Evolutionary conservation across 495 filamentous ascomycete species (phyloP), one percentile per base, ranked within the genome.

Genomic region (Aspergillus panamensis): DNA sequence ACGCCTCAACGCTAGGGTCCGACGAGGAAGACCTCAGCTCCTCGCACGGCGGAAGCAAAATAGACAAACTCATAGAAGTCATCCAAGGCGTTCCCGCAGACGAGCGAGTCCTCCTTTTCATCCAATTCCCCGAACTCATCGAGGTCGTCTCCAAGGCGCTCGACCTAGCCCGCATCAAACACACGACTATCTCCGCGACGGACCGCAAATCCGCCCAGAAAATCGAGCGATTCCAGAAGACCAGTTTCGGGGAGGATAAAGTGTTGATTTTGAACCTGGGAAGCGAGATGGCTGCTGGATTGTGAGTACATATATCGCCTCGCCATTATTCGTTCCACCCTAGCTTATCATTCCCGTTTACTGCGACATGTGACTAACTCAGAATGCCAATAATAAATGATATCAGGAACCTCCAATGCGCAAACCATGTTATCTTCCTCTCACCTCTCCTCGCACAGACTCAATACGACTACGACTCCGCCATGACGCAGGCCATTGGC

Each of bases 391-490:
- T 48, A 29, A 45, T 19, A 6, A 20, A 45, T 10, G 20, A 29
- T 30, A n/a, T n/a, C 48, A 87, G 85, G 17, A 95, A 95, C 63
- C 72, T 94, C 3, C 84, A 85, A 48, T 79, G 80, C 39, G 88
- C 89, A 0, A 92, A 89, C 55, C 90, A 94, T 59, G 75, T 92
- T 32, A 80, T 95, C 49, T 93, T 96, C 66, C 69, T 87, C 10
- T 80, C 79, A 0, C 89, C 90, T 2, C 66, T 84, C 2, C 72
- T 86, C 3, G 70, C 80, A 0, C 61, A 73, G 6, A 76, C 80
- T 1, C 78, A 87, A 48, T 73, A 84, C 29, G 72, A 80, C 12
- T 92, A 86, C 59, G 73, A 84, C 1, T 73, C 79, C 3, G 72
- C 70, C 3, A 85, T 88, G 75, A 83, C 74, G 0, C 91, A 96